These are phyloP conservation scores for Anthoceros angustus DNA, from an alignment of 225 moss, liverwort and hornwort genomes.

Conservation along the genomic window DNA sequence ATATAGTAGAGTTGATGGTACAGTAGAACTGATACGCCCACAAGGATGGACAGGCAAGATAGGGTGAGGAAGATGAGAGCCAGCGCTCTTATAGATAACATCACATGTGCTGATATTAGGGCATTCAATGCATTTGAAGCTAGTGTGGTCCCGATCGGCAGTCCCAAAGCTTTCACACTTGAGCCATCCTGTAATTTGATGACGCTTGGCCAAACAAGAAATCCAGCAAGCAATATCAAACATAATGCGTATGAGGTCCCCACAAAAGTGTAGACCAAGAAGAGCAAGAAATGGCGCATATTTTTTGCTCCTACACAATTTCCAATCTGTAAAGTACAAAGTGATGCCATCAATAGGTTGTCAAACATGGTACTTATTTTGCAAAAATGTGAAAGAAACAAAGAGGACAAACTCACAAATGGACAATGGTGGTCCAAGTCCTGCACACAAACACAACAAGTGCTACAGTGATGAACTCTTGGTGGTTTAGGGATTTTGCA, in stretches of 20 bases:
- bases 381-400: background rate
- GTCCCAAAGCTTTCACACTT: background rate
- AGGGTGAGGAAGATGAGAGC: background rate
- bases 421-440: slow-evolving; percentile 2
- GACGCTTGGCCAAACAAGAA: background rate
- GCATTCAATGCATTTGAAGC: slow-evolving; percentile 2
- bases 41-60: background rate
- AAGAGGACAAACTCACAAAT: background rate
- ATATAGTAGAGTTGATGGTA: background rate
- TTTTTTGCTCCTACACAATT: background rate
- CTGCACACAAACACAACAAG: background rate
- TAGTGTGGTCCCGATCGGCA: background rate
- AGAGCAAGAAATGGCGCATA: background rate
- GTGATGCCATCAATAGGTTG: background rate
- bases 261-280: background rate
- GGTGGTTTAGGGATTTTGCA: background rate
- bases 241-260: background rate
- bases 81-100: background rate
- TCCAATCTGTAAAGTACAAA: background rate
- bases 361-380: background rate
- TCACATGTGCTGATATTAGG: background rate
- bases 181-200: background rate
- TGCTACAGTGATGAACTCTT: background rate
- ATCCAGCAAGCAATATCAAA: background rate
- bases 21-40: background rate